A percentile compares a stretch with the other conserved stretches of the same genome.
phyloP scores from a whole-genome alignment of 1,284 basidiomycete genomes.

The Cryptococcus jaspeensis region DNA sequence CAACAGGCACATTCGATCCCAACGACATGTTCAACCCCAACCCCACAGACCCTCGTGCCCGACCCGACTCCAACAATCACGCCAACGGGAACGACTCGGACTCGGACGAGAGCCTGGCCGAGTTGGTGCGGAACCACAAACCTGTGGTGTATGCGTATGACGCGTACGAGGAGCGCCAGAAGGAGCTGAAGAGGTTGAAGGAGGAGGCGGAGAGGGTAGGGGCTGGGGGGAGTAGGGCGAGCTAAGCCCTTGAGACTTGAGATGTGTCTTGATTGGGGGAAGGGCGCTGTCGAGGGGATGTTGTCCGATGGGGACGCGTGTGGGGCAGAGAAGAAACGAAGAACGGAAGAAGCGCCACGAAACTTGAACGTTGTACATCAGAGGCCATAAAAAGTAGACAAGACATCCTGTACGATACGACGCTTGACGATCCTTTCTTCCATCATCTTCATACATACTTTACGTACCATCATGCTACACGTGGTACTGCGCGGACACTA shows the following conservation, averaged over 20 bases:
- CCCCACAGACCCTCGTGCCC: constrained; percentile 8
- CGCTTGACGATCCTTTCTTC: too few relatives aligned
- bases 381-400: too few relatives aligned
- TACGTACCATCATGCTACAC: too few relatives aligned
- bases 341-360: too few relatives aligned
- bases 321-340: too few relatives aligned
- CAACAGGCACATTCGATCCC: constrained; percentile 41
- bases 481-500: too few relatives aligned
- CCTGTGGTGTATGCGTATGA: constrained; percentile 49
- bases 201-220: constrained; percentile 13
- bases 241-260: not conserved
- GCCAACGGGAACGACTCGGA: constrained; percentile 7
- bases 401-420: too few relatives aligned
- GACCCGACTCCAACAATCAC: constrained; percentile 1
- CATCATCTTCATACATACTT: too few relatives aligned
- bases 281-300: too few relatives aligned
- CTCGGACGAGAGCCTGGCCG: constrained; percentile 29
- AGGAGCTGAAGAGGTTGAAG: constrained; percentile 16
- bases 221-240: constrained; percentile 7
- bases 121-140: constrained; percentile 33
- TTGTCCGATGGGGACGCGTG: too few relatives aligned
- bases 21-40: constrained; percentile 43
- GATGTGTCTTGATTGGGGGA: too few relatives aligned
- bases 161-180: constrained; percentile 46
- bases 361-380: too few relatives aligned